These are phyloP conservation scores for Phytophthora hybrid DNA, from an alignment of 352 stramenopile genomes.

Conservation along the genomic window DNA sequence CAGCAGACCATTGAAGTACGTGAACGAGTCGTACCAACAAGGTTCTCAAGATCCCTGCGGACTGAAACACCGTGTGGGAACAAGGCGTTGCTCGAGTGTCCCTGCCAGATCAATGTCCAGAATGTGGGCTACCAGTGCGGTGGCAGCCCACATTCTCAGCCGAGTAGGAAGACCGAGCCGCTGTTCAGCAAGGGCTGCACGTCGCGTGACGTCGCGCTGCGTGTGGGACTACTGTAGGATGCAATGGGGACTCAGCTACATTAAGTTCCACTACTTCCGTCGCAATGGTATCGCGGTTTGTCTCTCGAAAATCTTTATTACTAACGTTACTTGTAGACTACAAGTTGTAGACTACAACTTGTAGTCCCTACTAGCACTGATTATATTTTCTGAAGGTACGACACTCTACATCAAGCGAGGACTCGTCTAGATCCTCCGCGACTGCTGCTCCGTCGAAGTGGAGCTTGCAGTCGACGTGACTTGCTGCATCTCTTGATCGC, in stretches of 20 bases:
- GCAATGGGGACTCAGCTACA: too few relatives aligned
- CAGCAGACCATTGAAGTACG: slow-evolving; percentile 60
- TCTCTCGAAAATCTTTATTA: too few relatives aligned
- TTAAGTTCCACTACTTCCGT: too few relatives aligned
- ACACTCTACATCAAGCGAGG: too few relatives aligned
- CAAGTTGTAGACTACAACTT: too few relatives aligned
- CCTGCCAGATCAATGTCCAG: slow-evolving; percentile 87
- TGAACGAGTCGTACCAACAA: slow-evolving; percentile 38
- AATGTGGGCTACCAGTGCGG: slow-evolving; percentile 45
- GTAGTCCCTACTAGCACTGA: too few relatives aligned
- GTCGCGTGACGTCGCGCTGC: neutral
- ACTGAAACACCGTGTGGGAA: slow-evolving; percentile 58
- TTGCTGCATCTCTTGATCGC: slow-evolving; percentile 10
- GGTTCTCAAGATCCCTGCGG: slow-evolving; percentile 34
- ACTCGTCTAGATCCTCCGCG: slow-evolving; percentile 4
- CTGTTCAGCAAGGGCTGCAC: slow-evolving; percentile 51
- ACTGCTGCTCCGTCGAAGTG: slow-evolving; percentile 20
- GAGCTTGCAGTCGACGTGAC: slow-evolving; percentile 5
- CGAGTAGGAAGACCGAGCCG: slow-evolving; percentile 58
- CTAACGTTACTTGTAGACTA: too few relatives aligned
- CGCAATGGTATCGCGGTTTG: too few relatives aligned
- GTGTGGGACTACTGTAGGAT: too few relatives aligned
- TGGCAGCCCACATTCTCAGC: slow-evolving; percentile 67
- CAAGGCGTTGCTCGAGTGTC: slow-evolving; percentile 57
- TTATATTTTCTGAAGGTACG: too few relatives aligned